Base-by-base conservation (phyloP, 306 rosid species). In the Echinosophora koreensis region DNA sequence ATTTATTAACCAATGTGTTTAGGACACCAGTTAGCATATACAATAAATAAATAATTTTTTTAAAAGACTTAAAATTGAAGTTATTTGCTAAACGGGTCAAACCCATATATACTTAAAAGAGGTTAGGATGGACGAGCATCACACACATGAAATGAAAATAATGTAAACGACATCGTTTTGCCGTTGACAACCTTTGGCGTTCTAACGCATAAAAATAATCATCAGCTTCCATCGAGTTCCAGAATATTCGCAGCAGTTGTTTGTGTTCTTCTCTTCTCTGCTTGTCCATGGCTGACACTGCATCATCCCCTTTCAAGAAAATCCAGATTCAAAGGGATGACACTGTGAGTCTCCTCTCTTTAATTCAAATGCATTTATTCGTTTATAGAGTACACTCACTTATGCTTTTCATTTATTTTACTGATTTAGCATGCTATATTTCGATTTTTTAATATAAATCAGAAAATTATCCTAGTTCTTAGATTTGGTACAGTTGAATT, bases 251-350 rank as follows among this genome's bases (percentile, higher is more conserved):
- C 58, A 11, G 4, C 17, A 49, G 55, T 59, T 44, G 14, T 8
- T 2, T 2, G 30, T 28, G 81, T 14, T 4, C 78, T 5, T 44
- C 72, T 51, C 12, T 15, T 71, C 74, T 74, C 75, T 52, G 55
- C 32, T 22, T 22, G 22, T 72, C 86, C 54, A 93, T 93, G 94
- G 94, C 97, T 56, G 75, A 76, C 74, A 63, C 96, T 38, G 81
- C 86, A 15, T 82, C 90, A 22, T 80, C 90, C 32, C 88, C 90
- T 47, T 90, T 93, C 87, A 89, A 84, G 82, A 90, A 89, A 84
- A 84, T 93, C 76, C 97, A 86, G 85, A 89, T 90, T 80, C 88
- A 82, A 66, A 88, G 97, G 71, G 94, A 85, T 4, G 87, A 83
- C 66, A 80, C 88, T 74, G 95, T 90, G 63, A 88, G 91, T 85